Percentiles rank a stretch among this genome's conserved stretches.
Evolutionary conservation across 2,329 filamentous ascomycete species (phyloP).

Genomic region (Fusarium concolor): DNA sequence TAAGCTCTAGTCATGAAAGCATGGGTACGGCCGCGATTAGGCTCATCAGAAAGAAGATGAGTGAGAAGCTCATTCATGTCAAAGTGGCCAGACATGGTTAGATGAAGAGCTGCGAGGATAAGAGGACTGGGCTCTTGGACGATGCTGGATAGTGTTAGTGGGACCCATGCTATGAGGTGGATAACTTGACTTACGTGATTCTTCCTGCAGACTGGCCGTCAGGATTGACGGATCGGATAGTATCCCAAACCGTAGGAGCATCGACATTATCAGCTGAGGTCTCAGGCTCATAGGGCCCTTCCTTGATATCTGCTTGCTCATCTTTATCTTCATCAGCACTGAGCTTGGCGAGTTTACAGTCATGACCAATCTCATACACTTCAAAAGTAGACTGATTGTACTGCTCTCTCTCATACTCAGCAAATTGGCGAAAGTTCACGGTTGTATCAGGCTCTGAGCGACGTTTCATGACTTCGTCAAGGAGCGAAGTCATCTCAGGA

Average conservation of each 20-base stretch:
- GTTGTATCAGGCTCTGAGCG: slow-evolving; percentile 50
- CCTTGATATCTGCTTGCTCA: slow-evolving; percentile 41
- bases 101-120: slow-evolving; percentile 68
- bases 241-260: slow-evolving; percentile 56
- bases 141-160: slow-evolving; percentile 54
- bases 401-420: slow-evolving; percentile 52
- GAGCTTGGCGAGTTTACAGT: slow-evolving; percentile 55
- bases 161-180: not conserved
- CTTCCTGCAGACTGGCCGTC: slow-evolving; percentile 62
- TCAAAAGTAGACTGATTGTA: slow-evolving; percentile 65
- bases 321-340: slow-evolving; percentile 47
- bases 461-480: slow-evolving; percentile 53
- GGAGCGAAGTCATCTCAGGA: slow-evolving; percentile 52
- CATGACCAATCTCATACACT: slow-evolving; percentile 65
- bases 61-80: slow-evolving; percentile 71
- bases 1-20: slow-evolving; percentile 65
- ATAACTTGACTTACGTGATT: slow-evolving; percentile 64
- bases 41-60: slow-evolving; percentile 63
- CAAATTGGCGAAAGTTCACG: slow-evolving; percentile 50
- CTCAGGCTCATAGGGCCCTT: slow-evolving; percentile 44
- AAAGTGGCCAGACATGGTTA: slow-evolving; percentile 67
- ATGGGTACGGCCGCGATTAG: slow-evolving; percentile 57
- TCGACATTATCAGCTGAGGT: slow-evolving; percentile 51
- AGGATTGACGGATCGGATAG: slow-evolving; percentile 54
- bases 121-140: slow-evolving; percentile 71